These are phyloP conservation scores for Eucalyptus viminalis DNA, from an alignment of 345 rosid species.

Conservation along the genomic window DNA sequence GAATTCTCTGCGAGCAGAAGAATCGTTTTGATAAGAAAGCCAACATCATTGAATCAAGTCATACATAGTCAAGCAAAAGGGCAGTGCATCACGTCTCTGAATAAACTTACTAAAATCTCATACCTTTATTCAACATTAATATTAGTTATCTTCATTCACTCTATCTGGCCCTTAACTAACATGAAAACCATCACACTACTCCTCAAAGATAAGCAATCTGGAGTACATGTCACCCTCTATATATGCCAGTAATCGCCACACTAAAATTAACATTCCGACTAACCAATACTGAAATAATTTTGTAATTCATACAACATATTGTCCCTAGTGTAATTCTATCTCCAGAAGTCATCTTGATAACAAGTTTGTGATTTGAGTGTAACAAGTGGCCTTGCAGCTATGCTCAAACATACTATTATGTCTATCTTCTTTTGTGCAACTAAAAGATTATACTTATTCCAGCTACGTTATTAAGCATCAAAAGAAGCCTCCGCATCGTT, in stretches of 20 bases:
- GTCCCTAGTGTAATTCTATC: neutral
- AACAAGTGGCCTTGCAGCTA: neutral
- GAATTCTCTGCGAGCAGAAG: conserved; percentile 37
- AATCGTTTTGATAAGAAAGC: neutral
- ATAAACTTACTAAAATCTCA: neutral
- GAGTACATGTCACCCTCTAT: neutral
- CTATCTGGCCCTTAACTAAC: neutral
- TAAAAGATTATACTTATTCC: neutral
- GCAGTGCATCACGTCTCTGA: neutral
- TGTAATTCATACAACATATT: neutral
- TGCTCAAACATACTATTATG: neutral
- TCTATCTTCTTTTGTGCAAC: neutral
- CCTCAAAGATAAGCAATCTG: neutral
- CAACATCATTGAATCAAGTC: neutral
- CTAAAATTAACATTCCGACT: neutral
- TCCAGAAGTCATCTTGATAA: neutral
- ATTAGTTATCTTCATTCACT: neutral
- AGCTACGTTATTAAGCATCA: neutral
- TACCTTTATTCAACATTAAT: neutral
- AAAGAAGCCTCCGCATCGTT: neutral
- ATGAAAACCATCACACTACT: neutral
- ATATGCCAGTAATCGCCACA: neutral
- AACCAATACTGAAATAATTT: neutral
- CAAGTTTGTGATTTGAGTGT: neutral
- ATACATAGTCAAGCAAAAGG: neutral